phyloP scores from a whole-genome alignment of 495 filamentous ascomycete species.

The Glarea lozoyensis region DNA sequence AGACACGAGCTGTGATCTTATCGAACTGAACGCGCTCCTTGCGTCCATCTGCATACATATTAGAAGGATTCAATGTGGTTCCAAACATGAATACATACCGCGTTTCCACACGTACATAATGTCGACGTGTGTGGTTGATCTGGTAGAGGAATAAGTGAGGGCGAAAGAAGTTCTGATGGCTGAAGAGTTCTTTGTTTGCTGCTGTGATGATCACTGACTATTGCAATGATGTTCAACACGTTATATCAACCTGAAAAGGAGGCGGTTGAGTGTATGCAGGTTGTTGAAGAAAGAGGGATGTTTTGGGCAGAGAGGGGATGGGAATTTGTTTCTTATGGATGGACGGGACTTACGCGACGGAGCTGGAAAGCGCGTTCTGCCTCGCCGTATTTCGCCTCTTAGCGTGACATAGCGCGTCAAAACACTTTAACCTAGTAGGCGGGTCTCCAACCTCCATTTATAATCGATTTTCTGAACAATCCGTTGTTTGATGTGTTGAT shows the following conservation, averaged over 20 bases:
- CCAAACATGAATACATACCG: conserved; percentile 32
- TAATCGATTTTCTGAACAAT: too few species aligned
- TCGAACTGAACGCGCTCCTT: conserved; percentile 99
- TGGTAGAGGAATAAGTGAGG: too few species aligned
- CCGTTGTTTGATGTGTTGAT: too few species aligned
- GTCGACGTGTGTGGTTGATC: conserved; percentile 12
- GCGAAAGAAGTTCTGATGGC: not conserved
- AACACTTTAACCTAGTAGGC: conserved; percentile 22
- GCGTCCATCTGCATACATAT: conserved; percentile 68
- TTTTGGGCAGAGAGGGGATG: conserved; percentile 1
- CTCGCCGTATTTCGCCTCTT: conserved; percentile 6
- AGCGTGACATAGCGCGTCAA: conserved; percentile 17
- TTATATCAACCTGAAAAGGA: conserved; percentile 1
- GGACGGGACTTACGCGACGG: conserved; percentile 15
- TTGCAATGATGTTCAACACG: conserved; percentile 11
- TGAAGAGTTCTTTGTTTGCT: not conserved
- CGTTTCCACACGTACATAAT: conserved; percentile 52
- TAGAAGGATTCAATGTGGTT: conserved; percentile 7
- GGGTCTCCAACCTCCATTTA: too few species aligned
- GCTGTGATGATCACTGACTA: conserved; percentile 2
- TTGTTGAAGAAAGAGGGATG: conserved; percentile 8
- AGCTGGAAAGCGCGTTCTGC: conserved; percentile 10
- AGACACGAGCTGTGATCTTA: conserved; percentile 98
- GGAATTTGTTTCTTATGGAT: too few species aligned
- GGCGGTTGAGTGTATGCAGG: conserved; percentile 1